phyloP scores from a whole-genome alignment of 345 rosid genomes.

The Arabidopsis thaliana region TAIR10.1 NC_003070.9:23954501-23955000 shows the following conservation, averaged over 20 bases:
- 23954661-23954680: neutral
- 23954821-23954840: neutral
- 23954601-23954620: neutral
- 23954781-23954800: neutral
- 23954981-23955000: conserved; percentile 38
- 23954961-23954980: conserved; percentile 4
- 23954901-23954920: conserved; percentile 20
- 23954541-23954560: conserved; percentile 2
- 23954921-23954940: conserved; percentile 24
- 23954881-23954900: conserved; percentile 23
- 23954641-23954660: neutral
- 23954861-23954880: conserved; percentile 6
- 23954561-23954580: neutral
- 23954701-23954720: too few relatives aligned
- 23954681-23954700: neutral
- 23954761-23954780: neutral
- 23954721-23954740: too few relatives aligned
- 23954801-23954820: neutral
- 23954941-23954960: conserved; percentile 19
- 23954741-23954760: neutral
- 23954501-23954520: neutral
- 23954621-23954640: neutral
- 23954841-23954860: conserved; percentile 5
- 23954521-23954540: neutral
- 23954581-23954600: neutral